Evolutionary conservation across 225 moss, liverwort and hornwort species (phyloP).

Genomic region (Bryum argenteum): DNA sequence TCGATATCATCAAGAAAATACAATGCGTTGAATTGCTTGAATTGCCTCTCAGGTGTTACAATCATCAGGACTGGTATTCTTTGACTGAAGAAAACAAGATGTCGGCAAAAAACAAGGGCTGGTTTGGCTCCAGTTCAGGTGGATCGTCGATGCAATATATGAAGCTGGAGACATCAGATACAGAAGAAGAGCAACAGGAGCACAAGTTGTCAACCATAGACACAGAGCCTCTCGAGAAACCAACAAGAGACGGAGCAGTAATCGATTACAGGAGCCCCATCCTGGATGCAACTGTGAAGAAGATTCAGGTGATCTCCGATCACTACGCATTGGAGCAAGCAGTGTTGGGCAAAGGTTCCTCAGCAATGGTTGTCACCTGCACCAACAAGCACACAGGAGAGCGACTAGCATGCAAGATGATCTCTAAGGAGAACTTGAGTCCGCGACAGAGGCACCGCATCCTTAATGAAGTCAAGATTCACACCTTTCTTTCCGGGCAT

Average conservation of each 20-base stretch:
- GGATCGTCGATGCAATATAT: neutral
- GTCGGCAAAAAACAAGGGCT: neutral
- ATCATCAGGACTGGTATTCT: too few relatives aligned
- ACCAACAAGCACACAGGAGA: conserved; percentile 8
- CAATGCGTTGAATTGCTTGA: too few relatives aligned
- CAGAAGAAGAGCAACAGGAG: neutral
- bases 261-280: neutral
- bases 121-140: neutral
- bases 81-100: neutral
- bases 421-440: neutral
- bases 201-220: neutral
- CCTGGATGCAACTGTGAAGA: neutral
- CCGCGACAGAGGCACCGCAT: neutral
- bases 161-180: neutral
- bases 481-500: conserved; percentile 6
- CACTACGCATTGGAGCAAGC: conserved; percentile 1
- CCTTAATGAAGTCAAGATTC: conserved; percentile 13
- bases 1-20: too few relatives aligned
- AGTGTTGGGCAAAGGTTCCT: neutral
- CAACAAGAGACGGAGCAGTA: neutral
- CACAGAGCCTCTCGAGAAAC: neutral
- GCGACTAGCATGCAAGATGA: conserved; percentile 10
- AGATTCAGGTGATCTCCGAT: conserved; percentile 5
- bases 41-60: too few relatives aligned
- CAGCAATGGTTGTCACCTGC: neutral